Base-by-base conservation (phyloP, 1,139 yeast species). In the Pichia sp. region DNA sequence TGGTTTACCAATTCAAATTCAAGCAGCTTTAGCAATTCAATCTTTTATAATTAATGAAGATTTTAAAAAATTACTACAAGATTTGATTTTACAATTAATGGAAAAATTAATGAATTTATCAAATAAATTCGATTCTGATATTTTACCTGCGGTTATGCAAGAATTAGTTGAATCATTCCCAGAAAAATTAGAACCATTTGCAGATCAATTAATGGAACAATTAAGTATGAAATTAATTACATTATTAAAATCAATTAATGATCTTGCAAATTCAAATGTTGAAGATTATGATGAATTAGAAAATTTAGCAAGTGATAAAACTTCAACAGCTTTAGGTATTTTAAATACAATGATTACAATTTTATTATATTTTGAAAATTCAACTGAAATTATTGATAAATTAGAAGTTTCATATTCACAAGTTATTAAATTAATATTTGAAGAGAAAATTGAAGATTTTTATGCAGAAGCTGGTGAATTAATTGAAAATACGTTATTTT, bases 121-220 rank as follows among this genome's bases (percentile, higher is more conserved):
- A 9, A 84, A 87, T 60, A 82, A 82, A 52, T 78, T 90, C 51
- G 98, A 92, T 57, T 82, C 84, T 51, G 98, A 92, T 61, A 78
- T 92, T 2, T 75, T 92, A 33, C 79, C 95, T 20, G 86, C 84
- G 32, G 96, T 92, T 16, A 87, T 92, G 85, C 97, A 92, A 67
- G 97, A 90, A 57, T 83, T 95, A 62, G 97, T 92, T 25, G 97
- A 90, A 58, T 80, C 77, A 47, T 92, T 84, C 63, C 75, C 95
- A 4, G 87, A 82, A 54, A 95, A 90, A 63, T 70, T 92, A 53
- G 94, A 90, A 55, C 97, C 98, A 29, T 92, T 90, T 65, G 96
- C 97, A 8, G 80, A 85, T 37, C 94, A 87, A 54, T 71, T 92
- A 56, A 87, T 90, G 76, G 74, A 73, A 35, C 89, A 84, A 57